Conservation (phyloP, 768 basidiomycete species). For the Macrocybe gigantea region DNA sequence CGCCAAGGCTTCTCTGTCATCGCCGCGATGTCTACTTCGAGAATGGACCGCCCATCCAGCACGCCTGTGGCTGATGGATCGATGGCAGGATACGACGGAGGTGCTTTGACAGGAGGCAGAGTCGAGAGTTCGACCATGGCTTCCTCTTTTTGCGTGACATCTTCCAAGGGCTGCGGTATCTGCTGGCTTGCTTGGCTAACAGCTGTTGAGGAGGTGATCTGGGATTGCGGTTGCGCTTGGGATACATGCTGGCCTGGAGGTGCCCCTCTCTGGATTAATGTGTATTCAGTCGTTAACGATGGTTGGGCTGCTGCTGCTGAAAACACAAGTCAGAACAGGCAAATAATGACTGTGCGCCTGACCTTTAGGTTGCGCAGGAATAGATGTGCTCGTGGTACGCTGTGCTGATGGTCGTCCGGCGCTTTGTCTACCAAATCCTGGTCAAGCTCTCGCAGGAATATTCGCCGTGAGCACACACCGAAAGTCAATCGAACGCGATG, state of each 20-base stretch:
- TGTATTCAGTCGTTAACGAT: constrained; percentile 79
- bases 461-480: constrained; percentile 33
- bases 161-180: constrained; percentile 7
- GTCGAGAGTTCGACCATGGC: constrained; percentile 58
- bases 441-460: too few species aligned
- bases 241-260: constrained; percentile 16
- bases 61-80: constrained; percentile 63
- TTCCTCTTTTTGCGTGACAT: constrained; percentile 19
- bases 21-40: constrained; percentile 75
- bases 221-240: constrained; percentile 3
- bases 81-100: constrained; percentile 75
- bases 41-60: constrained; percentile 71
- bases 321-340: constrained; percentile 1
- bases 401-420: constrained; percentile 22
- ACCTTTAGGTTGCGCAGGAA: constrained; percentile 28
- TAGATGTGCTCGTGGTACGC: constrained; percentile 23
- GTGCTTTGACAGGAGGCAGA: constrained; percentile 63
- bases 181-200: constrained; percentile 6
- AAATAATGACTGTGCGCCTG: background rate
- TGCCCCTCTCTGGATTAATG: constrained; percentile 56
- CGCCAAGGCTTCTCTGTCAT: constrained; percentile 88
- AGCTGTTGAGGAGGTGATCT: constrained; percentile 10
- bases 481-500: constrained; percentile 68
- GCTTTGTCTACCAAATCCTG: constrained; percentile 18
- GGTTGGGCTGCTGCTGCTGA: constrained; percentile 35